Evolutionary conservation across 768 basidiomycete species (phyloP), one percentile per base, ranked within the genome.

Genomic region (Lentinus brumalis): DNA sequence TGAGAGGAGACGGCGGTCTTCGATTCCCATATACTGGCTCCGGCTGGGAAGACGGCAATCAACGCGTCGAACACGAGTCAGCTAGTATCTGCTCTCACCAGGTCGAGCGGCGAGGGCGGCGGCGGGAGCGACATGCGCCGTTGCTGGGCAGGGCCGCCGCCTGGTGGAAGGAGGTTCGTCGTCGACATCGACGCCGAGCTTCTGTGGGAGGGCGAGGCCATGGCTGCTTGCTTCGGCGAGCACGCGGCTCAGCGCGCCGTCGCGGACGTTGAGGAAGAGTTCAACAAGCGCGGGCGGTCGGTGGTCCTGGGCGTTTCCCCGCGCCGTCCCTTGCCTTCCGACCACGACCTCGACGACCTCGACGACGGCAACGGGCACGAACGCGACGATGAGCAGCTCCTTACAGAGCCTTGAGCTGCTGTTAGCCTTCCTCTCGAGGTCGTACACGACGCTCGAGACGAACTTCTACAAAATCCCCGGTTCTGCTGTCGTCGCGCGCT

Each of bases 401-500:
- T 51, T 68, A 50, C 74, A 77, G 31, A 69, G 74, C 14, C 62
- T 83, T 30, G 79, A 83, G 62, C 82, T 83, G 12, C 60, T 94
- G 35, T 83, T 94, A 69, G 73, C 83, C 3, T 81, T 92, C 65
- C 75, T 96, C 46, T 82, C 89, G 3, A 79, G 82, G 49, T 80
- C 85, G 0, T 76, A 91, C 42, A 75, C 82, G 3, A 83, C 82
- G 2, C 67, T 86, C 3, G 86, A 92, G 73, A 76, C 79, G 15
- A 80, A 83, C 0, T 94, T 95, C 74, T 86, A 83, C 77, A 85
- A 81, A 61, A 74, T 94, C 15, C 92, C 92, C 8, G 92, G 92
- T 45, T 93, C 92, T 9, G 86, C 88, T 2, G 89, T 95, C 61
- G 75, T 94, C 63, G 84, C 91, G 63, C 91, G 96, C 67, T 97